Conservation (phyloP, 1,284 basidiomycete genomes). For the Leccinum solheimii region DNA sequence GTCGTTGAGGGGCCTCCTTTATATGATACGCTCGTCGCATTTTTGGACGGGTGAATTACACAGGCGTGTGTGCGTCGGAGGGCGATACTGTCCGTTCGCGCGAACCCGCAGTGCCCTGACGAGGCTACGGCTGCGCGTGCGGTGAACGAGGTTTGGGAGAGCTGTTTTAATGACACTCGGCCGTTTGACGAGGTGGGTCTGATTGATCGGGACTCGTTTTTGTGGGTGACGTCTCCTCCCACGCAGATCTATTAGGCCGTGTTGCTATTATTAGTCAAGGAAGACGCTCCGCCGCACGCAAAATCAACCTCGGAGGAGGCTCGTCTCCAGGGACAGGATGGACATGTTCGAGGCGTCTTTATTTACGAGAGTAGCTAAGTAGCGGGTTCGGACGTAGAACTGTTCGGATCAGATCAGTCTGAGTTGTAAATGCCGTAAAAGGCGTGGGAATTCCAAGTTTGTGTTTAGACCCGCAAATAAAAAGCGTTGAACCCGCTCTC, state of each 20-base stretch:
- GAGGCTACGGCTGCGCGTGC: conserved; percentile 78
- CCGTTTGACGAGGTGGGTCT: conserved; percentile 90
- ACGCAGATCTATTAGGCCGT: conserved; percentile 34
- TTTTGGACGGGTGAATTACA: conserved; percentile 1
- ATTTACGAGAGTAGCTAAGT: background rate
- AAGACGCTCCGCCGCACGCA: background rate
- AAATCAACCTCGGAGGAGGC: background rate
- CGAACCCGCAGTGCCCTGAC: conserved; percentile 81
- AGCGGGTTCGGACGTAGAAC: no score
- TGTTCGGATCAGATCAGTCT: background rate
- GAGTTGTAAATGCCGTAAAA: conserved; percentile 5
- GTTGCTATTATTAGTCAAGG: conserved; percentile 3
- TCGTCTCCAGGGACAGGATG: conserved; percentile 8
- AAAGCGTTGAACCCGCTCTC: conserved; percentile 1
- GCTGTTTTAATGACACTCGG: conserved; percentile 92
- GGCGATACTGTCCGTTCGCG: conserved; percentile 66
- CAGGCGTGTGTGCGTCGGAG: conserved; percentile 89
- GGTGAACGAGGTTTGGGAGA: conserved; percentile 96
- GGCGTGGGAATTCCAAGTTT: conserved; percentile 29
- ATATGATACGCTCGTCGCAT: background rate
- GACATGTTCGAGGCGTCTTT: background rate
- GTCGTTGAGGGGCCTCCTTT: conserved; percentile 8
- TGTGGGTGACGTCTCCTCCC: conserved; percentile 17
- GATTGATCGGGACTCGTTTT: background rate
- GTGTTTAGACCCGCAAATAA: conserved; percentile 23